These are phyloP conservation scores for Psophocarpus tetragonolobus DNA, from an alignment of 306 rosid genomes.

Conservation along the genomic window DNA sequence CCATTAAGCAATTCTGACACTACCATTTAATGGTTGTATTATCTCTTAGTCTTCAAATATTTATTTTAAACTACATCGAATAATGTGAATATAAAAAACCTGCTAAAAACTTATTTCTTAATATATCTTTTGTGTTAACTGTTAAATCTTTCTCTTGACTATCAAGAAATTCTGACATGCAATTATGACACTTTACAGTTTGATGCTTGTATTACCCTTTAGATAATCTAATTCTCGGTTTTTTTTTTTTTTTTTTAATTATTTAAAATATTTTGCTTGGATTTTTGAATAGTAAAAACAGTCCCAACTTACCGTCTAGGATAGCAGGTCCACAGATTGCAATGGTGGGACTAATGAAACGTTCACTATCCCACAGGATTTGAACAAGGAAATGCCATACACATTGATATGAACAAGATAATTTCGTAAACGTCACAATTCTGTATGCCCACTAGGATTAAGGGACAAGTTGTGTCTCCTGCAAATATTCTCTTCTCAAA, in stretches of 20 bases:
- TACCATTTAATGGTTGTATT: no score
- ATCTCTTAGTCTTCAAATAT: no score
- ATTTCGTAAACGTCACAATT: slow-evolving; percentile 15
- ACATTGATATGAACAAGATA: not conserved
- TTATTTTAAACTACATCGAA: no score
- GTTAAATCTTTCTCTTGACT: no score
- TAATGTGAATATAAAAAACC: no score
- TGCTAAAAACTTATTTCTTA: no score
- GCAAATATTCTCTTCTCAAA: slow-evolving; percentile 37
- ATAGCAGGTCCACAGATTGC: slow-evolving; percentile 2
- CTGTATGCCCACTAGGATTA: slow-evolving; percentile 21
- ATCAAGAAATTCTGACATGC: no score
- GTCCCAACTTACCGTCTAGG: slow-evolving; percentile 1
- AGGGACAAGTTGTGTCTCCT: slow-evolving; percentile 32
- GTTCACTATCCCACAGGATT: not conserved
- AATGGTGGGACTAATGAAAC: not conserved
- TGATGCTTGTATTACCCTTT: not conserved
- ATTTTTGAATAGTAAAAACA: not conserved
- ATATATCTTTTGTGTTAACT: no score
- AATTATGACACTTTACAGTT: not conserved
- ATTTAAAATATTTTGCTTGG: not conserved
- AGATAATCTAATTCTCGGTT: not conserved
- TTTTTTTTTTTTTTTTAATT: not conserved
- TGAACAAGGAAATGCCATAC: not conserved
- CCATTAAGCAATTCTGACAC: no score